phyloP scores from a whole-genome alignment of 495 filamentous ascomycete species.

The Sordaria brevicollis region DNA sequence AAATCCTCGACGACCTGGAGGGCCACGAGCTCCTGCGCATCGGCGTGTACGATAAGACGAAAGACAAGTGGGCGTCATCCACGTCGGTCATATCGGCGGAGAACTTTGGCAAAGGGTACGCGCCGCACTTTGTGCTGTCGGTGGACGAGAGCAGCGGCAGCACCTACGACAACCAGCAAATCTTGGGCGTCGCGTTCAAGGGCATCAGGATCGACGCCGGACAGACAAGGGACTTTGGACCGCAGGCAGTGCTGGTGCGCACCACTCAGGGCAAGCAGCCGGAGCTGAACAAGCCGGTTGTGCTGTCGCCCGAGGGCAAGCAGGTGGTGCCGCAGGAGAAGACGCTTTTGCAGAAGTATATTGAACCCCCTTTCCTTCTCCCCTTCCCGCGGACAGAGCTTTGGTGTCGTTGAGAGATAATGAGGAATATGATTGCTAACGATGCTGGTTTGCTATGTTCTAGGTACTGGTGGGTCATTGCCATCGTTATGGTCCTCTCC shows the following conservation, averaged over 20 bases:
- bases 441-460: constrained; percentile 5
- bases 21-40: constrained; percentile 32
- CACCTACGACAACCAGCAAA: constrained; percentile 6
- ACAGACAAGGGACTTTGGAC: constrained; percentile 44
- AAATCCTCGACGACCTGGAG: constrained; percentile 23
- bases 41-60: constrained; percentile 35
- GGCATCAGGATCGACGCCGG: constrained; percentile 44
- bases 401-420: constrained; percentile 4
- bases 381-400: constrained; percentile 7
- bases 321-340: constrained; percentile 49
- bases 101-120: constrained; percentile 44
- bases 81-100: constrained; percentile 35
- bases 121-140: constrained; percentile 36
- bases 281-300: constrained; percentile 53
- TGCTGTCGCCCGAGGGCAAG: constrained; percentile 52
- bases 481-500: constrained; percentile 27
- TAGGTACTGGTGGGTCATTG: constrained; percentile 47
- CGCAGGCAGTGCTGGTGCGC: constrained; percentile 41
- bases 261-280: constrained; percentile 41
- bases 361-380: constrained; percentile 23
- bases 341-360: constrained; percentile 61
- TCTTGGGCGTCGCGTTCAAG: constrained; percentile 29
- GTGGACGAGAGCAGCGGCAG: constrained; percentile 22
- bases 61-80: constrained; percentile 33
- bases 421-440: not conserved